Evolutionary conservation across 352 stramenopile species (phyloP).

Genomic region (Phytophthora foliorum): DNA sequence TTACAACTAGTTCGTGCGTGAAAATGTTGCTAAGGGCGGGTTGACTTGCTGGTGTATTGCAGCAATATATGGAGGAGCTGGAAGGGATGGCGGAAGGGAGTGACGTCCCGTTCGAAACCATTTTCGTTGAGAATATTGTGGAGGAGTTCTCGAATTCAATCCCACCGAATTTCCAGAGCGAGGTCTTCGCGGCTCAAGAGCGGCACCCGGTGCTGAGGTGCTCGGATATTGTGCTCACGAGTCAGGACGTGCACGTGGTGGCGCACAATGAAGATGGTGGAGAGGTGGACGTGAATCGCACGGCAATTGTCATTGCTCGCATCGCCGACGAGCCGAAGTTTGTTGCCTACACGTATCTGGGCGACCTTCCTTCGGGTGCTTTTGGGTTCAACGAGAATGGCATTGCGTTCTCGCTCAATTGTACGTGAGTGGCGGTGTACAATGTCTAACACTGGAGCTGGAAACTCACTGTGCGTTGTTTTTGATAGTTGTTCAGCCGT

Average conservation of each 20-base stretch:
- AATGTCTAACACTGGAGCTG: background rate
- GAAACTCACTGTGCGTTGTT: background rate
- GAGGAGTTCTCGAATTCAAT: constrained; percentile 80
- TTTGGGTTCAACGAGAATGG: constrained; percentile 80
- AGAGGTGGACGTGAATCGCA: constrained; percentile 66
- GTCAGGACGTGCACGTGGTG: constrained; percentile 51
- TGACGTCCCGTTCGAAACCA: constrained; percentile 60
- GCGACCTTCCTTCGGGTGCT: constrained; percentile 73
- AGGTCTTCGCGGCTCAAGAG: constrained; percentile 19
- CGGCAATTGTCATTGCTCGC: constrained; percentile 67
- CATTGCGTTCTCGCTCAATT: constrained; percentile 84
- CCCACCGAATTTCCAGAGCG: constrained; percentile 44
- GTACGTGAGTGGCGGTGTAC: constrained; percentile 36
- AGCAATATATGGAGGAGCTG: constrained; percentile 79
- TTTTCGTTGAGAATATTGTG: constrained; percentile 82
- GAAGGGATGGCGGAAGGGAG: constrained; percentile 70
- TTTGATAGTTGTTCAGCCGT: constrained; percentile 69
- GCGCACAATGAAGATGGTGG: constrained; percentile 80
- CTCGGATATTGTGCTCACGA: constrained; percentile 76
- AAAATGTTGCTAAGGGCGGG: background rate
- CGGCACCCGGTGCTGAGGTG: constrained; percentile 57
- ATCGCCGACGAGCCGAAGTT: constrained; percentile 66
- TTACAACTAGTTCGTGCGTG: background rate
- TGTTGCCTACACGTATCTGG: constrained; percentile 79
- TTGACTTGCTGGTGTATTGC: background rate